Evolutionary conservation across 1,284 basidiomycete species (phyloP).

Genomic region (Microbotryum saponariae): DNA sequence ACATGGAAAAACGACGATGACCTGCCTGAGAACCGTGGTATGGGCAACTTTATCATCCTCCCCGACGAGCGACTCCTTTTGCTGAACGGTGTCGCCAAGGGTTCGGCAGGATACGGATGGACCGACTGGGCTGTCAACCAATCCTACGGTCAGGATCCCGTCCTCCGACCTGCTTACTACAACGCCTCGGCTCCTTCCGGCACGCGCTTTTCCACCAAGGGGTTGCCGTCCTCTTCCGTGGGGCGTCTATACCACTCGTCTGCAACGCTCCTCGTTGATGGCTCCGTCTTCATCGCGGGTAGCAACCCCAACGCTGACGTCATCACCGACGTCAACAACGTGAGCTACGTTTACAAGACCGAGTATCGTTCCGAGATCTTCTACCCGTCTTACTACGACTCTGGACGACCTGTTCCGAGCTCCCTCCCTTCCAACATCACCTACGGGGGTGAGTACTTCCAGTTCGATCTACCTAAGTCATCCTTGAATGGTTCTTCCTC

Average conservation of each 20-base stretch:
- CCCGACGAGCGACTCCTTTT: constrained; percentile 67
- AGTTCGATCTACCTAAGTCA: constrained; percentile 3
- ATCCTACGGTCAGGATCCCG: constrained; percentile 38
- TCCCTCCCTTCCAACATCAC: constrained; percentile 7
- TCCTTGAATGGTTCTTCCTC: constrained; percentile 7
- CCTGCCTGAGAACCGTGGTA: constrained; percentile 57
- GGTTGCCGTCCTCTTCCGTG: constrained; percentile 61
- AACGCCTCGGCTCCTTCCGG: constrained; percentile 46
- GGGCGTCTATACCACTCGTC: constrained; percentile 66
- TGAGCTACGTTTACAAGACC: background rate
- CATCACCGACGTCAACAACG: constrained; percentile 6
- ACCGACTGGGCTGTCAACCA: constrained; percentile 50
- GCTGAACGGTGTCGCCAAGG: constrained; percentile 64
- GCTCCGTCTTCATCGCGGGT: constrained; percentile 66
- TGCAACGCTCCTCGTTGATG: constrained; percentile 39
- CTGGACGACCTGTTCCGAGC: constrained; percentile 2
- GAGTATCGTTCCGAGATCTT: no score
- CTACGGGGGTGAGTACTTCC: constrained; percentile 16
- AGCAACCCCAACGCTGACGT: constrained; percentile 60
- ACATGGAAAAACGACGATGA: constrained; percentile 64
- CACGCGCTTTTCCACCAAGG: constrained; percentile 52
- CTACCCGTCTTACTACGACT: constrained; percentile 10
- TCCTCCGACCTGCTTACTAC: constrained; percentile 40
- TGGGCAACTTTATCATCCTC: constrained; percentile 65
- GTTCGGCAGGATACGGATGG: constrained; percentile 70